Conservation (phyloP, 768 basidiomycete genomes). For the Tylopilus balloui region DNA sequence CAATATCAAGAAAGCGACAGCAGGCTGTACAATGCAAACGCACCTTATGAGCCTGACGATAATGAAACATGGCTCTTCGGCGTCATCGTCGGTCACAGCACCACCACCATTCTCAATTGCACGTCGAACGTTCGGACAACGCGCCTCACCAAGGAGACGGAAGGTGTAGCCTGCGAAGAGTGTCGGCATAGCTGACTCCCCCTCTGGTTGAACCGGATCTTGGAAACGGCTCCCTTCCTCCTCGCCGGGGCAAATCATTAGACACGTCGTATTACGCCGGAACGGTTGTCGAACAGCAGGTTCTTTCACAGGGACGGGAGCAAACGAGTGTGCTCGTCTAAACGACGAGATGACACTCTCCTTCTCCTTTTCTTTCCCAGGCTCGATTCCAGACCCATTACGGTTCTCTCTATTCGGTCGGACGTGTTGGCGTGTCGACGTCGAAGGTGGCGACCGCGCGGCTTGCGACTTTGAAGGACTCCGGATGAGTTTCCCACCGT, state of each 20-base stretch:
- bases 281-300: conserved; percentile 41
- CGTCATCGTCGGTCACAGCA: conserved; percentile 40
- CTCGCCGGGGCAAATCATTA: conserved; percentile 12
- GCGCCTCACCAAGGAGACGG: conserved; percentile 64
- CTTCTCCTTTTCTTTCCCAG: conserved; percentile 19
- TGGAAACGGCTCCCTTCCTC: conserved; percentile 15
- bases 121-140: conserved; percentile 46
- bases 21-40: not conserved
- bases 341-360: conserved; percentile 53
- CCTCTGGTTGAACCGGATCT: not conserved
- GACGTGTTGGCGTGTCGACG: conserved; percentile 13
- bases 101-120: conserved; percentile 63
- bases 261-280: conserved; percentile 36
- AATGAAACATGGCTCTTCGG: conserved; percentile 55
- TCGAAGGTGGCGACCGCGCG: conserved; percentile 17
- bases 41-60: conserved; percentile 75
- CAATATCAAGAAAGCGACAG: not conserved
- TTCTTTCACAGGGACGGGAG: conserved; percentile 31
- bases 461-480: conserved; percentile 50
- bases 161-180: conserved; percentile 59
- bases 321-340: conserved; percentile 63
- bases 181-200: not conserved
- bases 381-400: not conserved
- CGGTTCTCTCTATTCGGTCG: not conserved
- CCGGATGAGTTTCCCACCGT: conserved; percentile 52